Base-by-base conservation (phyloP, 2,329 filamentous ascomycete species). In the Cadophora malorum region DNA sequence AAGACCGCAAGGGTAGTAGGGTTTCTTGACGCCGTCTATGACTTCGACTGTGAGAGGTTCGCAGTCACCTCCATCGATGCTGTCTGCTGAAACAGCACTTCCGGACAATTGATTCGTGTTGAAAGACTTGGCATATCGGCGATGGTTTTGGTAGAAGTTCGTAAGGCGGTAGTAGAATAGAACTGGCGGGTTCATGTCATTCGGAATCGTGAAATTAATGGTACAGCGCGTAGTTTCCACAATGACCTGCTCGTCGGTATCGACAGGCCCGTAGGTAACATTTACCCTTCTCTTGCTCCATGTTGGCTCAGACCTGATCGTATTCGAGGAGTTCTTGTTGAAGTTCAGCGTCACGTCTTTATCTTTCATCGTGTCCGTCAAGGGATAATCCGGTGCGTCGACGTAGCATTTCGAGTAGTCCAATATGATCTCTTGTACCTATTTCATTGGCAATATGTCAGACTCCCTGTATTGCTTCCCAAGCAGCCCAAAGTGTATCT, bases 141-240 rank as follows among this genome's bases (percentile, higher is more conserved):
- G 91, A 79, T 99, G 96, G 79, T 99, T 99, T 81, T 99, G 96
- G 83, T 98, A 98, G 82, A 99, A 99, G 81, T 98, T 97, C 67
- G 93, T 95, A 71, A 99, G 89, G 74, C 91, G 91, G 80, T 99
- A 99, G 83, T 97, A 99, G 80, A 98, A 89, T 69, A 95, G 87
- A 12, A 99, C 92, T 0, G 95, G 94, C 0, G 94, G 88, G 3
- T 86, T 84, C 80, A 99, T 90, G 67, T 89, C 83, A 75, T 95
- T 90, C 1, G 93, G 93, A 9, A 97, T 89, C 45, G 86, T 83
- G 80, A 98, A 97, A 70, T 88, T 84, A 66, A 99, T 80, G 38
- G 86, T 86, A 85, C 96, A 99, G 61, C 74, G 78, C 69, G 80
- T 81, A 61, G 82, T 80, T 79, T 73, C 28, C 72, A 79, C 64